A percentile compares a stretch with the other conserved stretches of the same genome.
Evolutionary conservation across 768 basidiomycete genomes (phyloP).

Genomic region (Mycena vitilis): DNA sequence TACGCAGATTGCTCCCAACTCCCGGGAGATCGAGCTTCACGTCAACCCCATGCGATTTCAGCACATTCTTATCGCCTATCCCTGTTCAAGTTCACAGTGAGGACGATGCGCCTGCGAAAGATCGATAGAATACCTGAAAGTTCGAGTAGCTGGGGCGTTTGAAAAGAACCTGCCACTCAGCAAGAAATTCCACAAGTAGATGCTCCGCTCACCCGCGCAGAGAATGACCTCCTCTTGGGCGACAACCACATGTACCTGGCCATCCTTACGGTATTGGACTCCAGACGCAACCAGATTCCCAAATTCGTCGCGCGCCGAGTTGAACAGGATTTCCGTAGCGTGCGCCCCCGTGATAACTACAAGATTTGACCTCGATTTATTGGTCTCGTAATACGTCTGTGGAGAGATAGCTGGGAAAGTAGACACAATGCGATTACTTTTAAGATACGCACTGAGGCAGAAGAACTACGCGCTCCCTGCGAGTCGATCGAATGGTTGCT

Average conservation of each 20-base stretch:
- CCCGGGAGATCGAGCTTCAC: conserved; percentile 49
- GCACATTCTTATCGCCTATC: conserved; percentile 15
- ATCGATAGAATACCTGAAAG: conserved; percentile 38
- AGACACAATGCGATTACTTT: conserved; percentile 26
- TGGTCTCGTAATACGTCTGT: conserved; percentile 63
- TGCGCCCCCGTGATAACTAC: conserved; percentile 40
- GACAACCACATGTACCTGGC: conserved; percentile 33
- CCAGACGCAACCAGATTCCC: conserved; percentile 34
- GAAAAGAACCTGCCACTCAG: conserved; percentile 39
- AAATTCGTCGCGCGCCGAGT: neutral
- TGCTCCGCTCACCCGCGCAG: conserved; percentile 44
- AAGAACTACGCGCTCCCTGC: conserved; percentile 5
- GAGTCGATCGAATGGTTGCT: conserved; percentile 21
- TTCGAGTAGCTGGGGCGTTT: conserved; percentile 48
- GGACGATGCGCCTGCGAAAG: too few relatives aligned
- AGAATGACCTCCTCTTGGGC: conserved; percentile 60
- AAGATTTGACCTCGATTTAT: conserved; percentile 53
- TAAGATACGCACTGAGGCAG: conserved; percentile 10
- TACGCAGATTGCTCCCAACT: conserved; percentile 58
- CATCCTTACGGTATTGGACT: conserved; percentile 38
- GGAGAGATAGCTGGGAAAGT: too few relatives aligned
- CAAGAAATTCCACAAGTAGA: too few relatives aligned
- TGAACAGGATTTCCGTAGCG: conserved; percentile 38
- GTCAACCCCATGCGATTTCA: conserved; percentile 40
- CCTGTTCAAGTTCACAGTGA: conserved; percentile 3